Percentiles rank a stretch among this genome's conserved stretches.
Conservation (phyloP, 2,329 filamentous ascomycete genomes). For the Cryphonectria radicalis region DNA sequence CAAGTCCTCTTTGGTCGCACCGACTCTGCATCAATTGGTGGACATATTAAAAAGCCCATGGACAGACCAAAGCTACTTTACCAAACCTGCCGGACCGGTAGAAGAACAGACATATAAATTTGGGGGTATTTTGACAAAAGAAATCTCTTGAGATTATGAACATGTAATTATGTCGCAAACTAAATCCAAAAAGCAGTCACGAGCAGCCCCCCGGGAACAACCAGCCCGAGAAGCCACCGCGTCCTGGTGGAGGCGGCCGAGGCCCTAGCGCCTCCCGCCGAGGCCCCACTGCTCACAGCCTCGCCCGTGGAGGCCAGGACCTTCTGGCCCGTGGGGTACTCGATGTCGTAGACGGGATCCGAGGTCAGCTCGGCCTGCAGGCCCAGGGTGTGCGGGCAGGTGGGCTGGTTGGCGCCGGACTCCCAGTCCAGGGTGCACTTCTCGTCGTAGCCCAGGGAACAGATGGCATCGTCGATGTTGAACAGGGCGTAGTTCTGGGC, state of each 20-base stretch:
- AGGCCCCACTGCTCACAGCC: constrained; percentile 15
- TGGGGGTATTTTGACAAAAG: neutral
- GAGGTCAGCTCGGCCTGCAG: constrained; percentile 40
- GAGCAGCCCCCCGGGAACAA: constrained; percentile 3
- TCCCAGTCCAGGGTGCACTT: constrained; percentile 50
- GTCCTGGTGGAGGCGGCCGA: neutral
- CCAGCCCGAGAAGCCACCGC: neutral
- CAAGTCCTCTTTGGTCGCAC: too few species aligned
- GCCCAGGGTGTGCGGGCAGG: constrained; percentile 49
- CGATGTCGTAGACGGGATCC: constrained; percentile 51
- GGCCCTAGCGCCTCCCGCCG: neutral
- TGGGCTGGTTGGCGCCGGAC: constrained; percentile 47
- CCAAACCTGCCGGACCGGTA: too few species aligned
- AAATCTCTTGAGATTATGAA: neutral
- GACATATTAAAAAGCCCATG: too few species aligned
- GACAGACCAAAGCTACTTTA: too few species aligned
- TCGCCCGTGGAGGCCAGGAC: constrained; percentile 41
- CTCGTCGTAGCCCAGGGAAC: constrained; percentile 52
- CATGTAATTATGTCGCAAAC: too few species aligned
- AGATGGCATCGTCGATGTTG: constrained; percentile 56
- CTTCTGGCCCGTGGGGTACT: constrained; percentile 49
- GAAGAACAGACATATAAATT: neutral
- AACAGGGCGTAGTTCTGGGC: constrained; percentile 52
- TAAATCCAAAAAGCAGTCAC: neutral
- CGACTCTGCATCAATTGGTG: too few species aligned